phyloP scores from a whole-genome alignment of 1,139 yeast species.

The Lodderomyces margitis region DNA sequence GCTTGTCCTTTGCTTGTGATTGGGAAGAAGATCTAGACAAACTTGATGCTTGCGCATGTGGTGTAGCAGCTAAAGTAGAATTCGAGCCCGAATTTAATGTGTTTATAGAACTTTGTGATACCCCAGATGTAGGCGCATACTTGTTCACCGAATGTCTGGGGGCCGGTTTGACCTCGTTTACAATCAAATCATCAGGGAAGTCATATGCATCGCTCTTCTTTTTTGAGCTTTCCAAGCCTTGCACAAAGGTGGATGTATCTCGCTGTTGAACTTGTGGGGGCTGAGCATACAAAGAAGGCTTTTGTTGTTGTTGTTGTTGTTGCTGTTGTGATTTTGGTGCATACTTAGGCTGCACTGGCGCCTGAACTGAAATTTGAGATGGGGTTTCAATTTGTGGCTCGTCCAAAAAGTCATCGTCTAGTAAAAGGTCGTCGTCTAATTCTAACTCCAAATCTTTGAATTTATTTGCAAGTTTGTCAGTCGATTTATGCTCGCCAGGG shows the following conservation, averaged over 20 bases:
- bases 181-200: slow-evolving; percentile 64
- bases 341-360: background rate
- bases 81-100: slow-evolving; percentile 12
- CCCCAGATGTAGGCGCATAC: slow-evolving; percentile 29
- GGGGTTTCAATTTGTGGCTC: slow-evolving; percentile 5
- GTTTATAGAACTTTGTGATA: slow-evolving; percentile 6
- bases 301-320: slow-evolving; percentile 9
- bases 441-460: slow-evolving; percentile 14
- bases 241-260: background rate
- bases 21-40: slow-evolving; percentile 3
- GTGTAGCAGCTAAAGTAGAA: slow-evolving; percentile 13
- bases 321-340: slow-evolving; percentile 3
- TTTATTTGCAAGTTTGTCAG: background rate
- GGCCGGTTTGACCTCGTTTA: slow-evolving; percentile 37
- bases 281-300: slow-evolving; percentile 6
- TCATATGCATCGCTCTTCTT: slow-evolving; percentile 75
- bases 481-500: too few species aligned
- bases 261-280: slow-evolving; percentile 3
- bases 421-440: slow-evolving; percentile 17
- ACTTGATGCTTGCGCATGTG: slow-evolving; percentile 8
- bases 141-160: slow-evolving; percentile 24
- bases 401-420: slow-evolving; percentile 18
- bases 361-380: background rate
- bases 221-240: slow-evolving; percentile 44
- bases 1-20: background rate